Conservation (phyloP, 2,329 filamentous ascomycete genomes). For the Xylaria hypoxylon region DNA sequence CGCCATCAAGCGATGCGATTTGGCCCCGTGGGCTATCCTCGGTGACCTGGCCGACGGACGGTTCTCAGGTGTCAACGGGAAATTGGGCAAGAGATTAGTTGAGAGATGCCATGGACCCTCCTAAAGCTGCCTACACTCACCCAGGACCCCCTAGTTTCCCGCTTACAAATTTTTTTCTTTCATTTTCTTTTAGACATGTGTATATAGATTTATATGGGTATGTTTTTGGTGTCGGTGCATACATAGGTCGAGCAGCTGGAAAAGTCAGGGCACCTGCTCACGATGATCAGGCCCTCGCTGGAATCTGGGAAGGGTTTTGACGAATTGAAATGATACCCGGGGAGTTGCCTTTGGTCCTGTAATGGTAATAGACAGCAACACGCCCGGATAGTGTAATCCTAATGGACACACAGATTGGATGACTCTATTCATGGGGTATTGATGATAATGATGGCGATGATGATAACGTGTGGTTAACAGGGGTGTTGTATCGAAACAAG, state of each 20-base stretch:
- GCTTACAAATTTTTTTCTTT: conserved; percentile 29
- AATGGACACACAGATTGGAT: conserved; percentile 25
- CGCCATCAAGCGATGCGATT: conserved; percentile 55
- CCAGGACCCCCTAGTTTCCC: background rate
- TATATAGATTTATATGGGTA: conserved; percentile 36
- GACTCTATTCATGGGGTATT: conserved; percentile 1
- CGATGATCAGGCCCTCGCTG: conserved; percentile 31
- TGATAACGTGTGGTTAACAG: conserved; percentile 1
- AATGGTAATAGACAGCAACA: conserved; percentile 41
- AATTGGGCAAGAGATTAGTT: conserved; percentile 45
- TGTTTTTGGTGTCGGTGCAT: conserved; percentile 36
- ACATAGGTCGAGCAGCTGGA: conserved; percentile 36
- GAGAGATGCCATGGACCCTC: conserved; percentile 45
- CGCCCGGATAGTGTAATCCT: conserved; percentile 39
- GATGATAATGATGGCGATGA: conserved; percentile 1
- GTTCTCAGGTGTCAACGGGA: conserved; percentile 56
- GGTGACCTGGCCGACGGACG: conserved; percentile 53
- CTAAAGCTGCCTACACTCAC: conserved; percentile 16
- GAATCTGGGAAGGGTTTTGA: conserved; percentile 38
- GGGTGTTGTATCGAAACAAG: background rate
- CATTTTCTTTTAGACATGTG: conserved; percentile 29
- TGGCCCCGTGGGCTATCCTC: conserved; percentile 63
- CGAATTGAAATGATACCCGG: conserved; percentile 50
- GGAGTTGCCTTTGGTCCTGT: conserved; percentile 44
- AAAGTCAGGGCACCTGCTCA: conserved; percentile 25